Conservation (phyloP, 2,329 filamentous ascomycete genomes). For the Daldinia sp. region DNA sequence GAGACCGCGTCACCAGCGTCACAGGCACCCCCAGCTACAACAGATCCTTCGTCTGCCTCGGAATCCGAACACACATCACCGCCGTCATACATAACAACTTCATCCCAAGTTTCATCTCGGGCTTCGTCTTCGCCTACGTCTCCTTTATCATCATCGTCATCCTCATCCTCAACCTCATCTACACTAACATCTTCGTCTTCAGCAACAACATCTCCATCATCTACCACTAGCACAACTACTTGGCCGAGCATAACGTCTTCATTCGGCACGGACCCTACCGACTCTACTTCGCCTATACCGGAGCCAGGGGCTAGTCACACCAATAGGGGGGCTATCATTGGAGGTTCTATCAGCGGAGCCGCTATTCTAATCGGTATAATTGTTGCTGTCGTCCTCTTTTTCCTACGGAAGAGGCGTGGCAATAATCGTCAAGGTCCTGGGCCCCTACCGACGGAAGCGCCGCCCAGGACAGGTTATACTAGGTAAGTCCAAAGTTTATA, state of each 20-base stretch:
- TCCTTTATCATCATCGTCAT: background rate
- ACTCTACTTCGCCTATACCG: conserved; percentile 12
- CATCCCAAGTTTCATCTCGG: background rate
- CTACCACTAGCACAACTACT: conserved; percentile 10
- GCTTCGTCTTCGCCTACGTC: conserved; percentile 18
- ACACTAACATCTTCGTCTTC: conserved; percentile 16
- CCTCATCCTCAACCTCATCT: conserved; percentile 16
- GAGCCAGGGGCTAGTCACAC: conserved; percentile 11
- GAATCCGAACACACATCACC: conserved; percentile 8
- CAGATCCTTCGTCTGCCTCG: background rate
- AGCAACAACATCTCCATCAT: conserved; percentile 5
- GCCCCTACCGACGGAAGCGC: conserved; percentile 40
- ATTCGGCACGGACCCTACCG: conserved; percentile 5
- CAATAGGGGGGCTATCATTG: conserved; percentile 60
- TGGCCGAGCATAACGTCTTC: conserved; percentile 18
- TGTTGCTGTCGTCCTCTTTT: conserved; percentile 53
- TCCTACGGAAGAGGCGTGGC: conserved; percentile 54
- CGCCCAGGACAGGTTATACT: conserved; percentile 51
- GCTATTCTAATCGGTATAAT: conserved; percentile 56
- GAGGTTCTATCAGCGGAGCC: conserved; percentile 61
- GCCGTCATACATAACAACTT: conserved; percentile 15
- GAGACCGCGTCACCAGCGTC: conserved; percentile 33
- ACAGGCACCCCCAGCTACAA: conserved; percentile 18
- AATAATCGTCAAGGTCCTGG: conserved; percentile 56
- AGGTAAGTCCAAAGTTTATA: conserved; percentile 46